Conservation (phyloP, 1,139 yeast genomes). For the Hemisphaericaspora subhashii region DNA sequence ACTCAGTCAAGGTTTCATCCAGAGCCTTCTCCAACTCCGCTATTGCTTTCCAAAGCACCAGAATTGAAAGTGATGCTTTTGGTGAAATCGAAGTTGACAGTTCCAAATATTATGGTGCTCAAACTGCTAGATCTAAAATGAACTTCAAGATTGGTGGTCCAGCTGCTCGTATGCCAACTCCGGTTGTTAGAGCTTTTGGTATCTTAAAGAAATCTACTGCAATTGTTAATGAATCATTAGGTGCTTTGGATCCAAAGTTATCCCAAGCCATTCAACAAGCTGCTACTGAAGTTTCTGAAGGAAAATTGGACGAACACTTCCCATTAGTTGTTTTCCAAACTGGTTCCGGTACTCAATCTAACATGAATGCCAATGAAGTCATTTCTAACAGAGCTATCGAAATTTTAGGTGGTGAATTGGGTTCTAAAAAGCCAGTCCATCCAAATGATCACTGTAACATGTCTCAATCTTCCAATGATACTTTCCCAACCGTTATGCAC, state of each 20-base stretch:
- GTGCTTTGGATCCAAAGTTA: constrained; percentile 76
- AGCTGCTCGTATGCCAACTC: constrained; percentile 88
- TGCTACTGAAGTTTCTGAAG: constrained; percentile 91
- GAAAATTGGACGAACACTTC: constrained; percentile 90
- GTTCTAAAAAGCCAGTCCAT: constrained; percentile 91
- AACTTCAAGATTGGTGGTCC: constrained; percentile 96
- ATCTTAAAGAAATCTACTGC: constrained; percentile 94
- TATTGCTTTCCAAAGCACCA: constrained; percentile 32
- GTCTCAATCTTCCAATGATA: constrained; percentile 97
- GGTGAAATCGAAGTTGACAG: constrained; percentile 91
- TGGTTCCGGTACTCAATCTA: constrained; percentile 97
- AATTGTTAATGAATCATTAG: constrained; percentile 79
- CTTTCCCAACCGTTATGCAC: constrained; percentile 99
- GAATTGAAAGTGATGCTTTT: constrained; percentile 93
- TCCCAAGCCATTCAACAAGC: constrained; percentile 88
- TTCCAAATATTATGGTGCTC: constrained; percentile 95
- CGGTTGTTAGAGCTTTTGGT: constrained; percentile 90
- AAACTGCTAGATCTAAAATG: constrained; percentile 89
- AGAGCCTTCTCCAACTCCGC: constrained; percentile 32
- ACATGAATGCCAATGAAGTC: constrained; percentile 98
- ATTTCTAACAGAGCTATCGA: constrained; percentile 98
- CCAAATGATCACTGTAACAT: constrained; percentile 98
- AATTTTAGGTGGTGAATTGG: constrained; percentile 85
- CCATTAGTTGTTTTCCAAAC: constrained; percentile 98
- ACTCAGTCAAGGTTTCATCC: constrained; percentile 14